Conservation (phyloP, 345 rosid species). For the Citropsis articulata region DNA sequence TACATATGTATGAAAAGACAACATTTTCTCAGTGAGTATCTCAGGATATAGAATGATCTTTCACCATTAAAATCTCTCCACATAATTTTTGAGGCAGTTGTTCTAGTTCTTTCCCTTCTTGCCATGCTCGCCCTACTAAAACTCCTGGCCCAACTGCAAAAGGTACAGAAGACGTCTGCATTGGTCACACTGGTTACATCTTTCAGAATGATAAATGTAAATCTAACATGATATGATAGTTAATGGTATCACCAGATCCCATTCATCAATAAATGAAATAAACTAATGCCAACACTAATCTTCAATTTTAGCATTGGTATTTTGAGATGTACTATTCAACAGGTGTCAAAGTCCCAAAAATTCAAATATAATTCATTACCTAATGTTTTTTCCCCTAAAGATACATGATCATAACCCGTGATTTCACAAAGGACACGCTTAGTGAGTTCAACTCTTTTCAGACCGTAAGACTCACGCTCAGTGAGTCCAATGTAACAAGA, state of each 20-base stretch:
- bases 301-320: neutral
- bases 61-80: constrained; percentile 49
- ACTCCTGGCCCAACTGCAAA: constrained; percentile 82
- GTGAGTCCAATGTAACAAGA: neutral
- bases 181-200: neutral
- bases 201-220: neutral
- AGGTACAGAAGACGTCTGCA: neutral
- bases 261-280: neutral
- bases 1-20: neutral
- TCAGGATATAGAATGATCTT: constrained; percentile 33
- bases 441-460: neutral
- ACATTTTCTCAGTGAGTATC: constrained; percentile 15
- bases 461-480: neutral
- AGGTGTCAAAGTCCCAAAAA: neutral
- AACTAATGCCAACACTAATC: neutral
- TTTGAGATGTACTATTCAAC: neutral
- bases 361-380: neutral
- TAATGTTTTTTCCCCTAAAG: neutral
- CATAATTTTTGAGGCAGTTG: constrained; percentile 70
- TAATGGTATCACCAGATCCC: neutral
- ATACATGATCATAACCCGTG: neutral
- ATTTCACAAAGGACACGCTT: neutral
- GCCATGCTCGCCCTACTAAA: constrained; percentile 84
- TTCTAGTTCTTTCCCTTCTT: constrained; percentile 70
- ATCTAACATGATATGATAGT: neutral